phyloP scores from a whole-genome alignment of 2,329 filamentous ascomycete species.

The Cordyceps javanica region DNA sequence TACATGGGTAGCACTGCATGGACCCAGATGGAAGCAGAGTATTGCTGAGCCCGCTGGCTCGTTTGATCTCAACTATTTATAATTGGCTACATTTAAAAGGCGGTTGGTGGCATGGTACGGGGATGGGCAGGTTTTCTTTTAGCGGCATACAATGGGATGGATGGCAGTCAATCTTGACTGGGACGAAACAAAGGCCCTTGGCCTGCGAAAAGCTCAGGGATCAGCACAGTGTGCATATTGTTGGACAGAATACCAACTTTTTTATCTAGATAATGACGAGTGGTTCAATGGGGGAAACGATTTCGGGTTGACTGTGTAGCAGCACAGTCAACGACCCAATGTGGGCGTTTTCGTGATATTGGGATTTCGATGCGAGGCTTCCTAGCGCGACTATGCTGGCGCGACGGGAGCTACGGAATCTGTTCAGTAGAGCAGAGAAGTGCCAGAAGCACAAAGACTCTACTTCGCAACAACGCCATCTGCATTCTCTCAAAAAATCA shows the following conservation, averaged over 20 bases:
- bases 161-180: background rate
- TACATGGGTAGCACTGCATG: constrained; percentile 4
- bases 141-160: background rate
- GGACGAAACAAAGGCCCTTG: background rate
- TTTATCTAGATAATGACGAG: background rate
- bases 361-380: too few relatives aligned
- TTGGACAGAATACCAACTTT: background rate
- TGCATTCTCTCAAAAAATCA: background rate
- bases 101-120: background rate
- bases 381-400: too few relatives aligned
- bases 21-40: constrained; percentile 1
- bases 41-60: background rate
- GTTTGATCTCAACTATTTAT: background rate
- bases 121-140: background rate
- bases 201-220: background rate
- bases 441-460: too few relatives aligned
- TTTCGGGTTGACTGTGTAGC: too few relatives aligned
- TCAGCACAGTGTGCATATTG: background rate
- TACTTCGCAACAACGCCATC: too few relatives aligned
- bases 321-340: too few relatives aligned
- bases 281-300: background rate
- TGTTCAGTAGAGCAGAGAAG: too few relatives aligned
- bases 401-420: too few relatives aligned
- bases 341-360: too few relatives aligned
- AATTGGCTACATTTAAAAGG: constrained; percentile 2